Percentiles rank a stretch among this genome's conserved stretches.
phyloP scores from a whole-genome alignment of 768 basidiomycete genomes.

The Holtermannia corniformis region DNA sequence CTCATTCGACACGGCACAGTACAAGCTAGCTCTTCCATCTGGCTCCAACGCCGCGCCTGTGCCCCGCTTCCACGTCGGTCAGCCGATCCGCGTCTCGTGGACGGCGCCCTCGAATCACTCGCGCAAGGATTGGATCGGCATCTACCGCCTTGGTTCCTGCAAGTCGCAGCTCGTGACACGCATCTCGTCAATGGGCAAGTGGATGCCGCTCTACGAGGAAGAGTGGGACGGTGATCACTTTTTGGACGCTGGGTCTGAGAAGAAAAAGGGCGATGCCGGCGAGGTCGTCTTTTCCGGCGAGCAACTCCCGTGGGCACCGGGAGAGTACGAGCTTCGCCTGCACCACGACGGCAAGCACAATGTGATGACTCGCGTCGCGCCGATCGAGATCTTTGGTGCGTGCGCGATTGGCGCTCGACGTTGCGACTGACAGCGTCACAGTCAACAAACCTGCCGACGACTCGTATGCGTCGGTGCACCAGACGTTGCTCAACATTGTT shows the following conservation, averaged over 20 bases:
- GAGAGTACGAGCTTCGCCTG: constrained; percentile 67
- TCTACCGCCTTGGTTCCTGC: constrained; percentile 69
- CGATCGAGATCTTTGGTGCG: constrained; percentile 81
- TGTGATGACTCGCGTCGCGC: constrained; percentile 75
- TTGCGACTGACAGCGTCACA: constrained; percentile 36
- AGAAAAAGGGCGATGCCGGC: constrained; percentile 44
- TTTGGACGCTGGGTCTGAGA: constrained; percentile 17
- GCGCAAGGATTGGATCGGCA: constrained; percentile 89
- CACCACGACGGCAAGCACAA: constrained; percentile 98
- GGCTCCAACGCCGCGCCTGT: constrained; percentile 38
- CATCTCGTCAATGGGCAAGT: constrained; percentile 75
- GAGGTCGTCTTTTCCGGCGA: constrained; percentile 65
- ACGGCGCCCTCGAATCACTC: constrained; percentile 77
- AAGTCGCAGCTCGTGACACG: constrained; percentile 71
- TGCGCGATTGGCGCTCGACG: constrained; percentile 11
- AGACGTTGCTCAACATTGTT: constrained; percentile 64
- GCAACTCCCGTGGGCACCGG: constrained; percentile 74
- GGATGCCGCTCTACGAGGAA: constrained; percentile 81
- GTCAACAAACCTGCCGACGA: constrained; percentile 59
- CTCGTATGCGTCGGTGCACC: constrained; percentile 58
- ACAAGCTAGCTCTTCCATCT: constrained; percentile 57
- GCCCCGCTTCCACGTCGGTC: constrained; percentile 74
- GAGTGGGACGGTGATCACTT: constrained; percentile 89
- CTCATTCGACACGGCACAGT: constrained; percentile 67
- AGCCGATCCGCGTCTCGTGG: constrained; percentile 79